These are phyloP conservation scores for Boletus reticuloceps DNA, from an alignment of 768 basidiomycete species.

Conservation along the genomic window DNA sequence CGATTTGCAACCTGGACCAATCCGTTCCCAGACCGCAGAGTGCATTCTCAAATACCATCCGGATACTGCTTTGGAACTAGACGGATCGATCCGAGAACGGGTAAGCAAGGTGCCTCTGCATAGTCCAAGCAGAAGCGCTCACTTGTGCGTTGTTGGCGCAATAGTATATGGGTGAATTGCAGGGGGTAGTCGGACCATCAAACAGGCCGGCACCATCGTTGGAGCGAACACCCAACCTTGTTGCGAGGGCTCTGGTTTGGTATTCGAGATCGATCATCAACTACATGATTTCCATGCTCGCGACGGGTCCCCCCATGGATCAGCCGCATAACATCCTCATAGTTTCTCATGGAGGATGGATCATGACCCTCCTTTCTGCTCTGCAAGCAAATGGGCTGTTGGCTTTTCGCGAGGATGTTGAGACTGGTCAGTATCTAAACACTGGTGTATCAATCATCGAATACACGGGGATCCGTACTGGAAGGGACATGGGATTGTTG, in stretches of 20 bases:
- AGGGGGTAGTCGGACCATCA: constrained; percentile 41
- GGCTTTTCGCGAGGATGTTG: constrained; percentile 31
- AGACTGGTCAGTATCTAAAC: constrained; percentile 23
- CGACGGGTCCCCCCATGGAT: constrained; percentile 30
- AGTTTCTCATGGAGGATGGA: constrained; percentile 66
- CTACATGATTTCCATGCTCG: constrained; percentile 18
- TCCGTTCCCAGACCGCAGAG: constrained; percentile 56
- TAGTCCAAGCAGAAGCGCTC: no score
- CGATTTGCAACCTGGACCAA: not conserved
- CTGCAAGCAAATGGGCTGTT: constrained; percentile 44
- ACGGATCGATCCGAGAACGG: constrained; percentile 59
- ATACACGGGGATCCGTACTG: constrained; percentile 34
- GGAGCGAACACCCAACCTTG: constrained; percentile 37
- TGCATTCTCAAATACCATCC: constrained; percentile 56
- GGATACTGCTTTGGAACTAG: constrained; percentile 39
- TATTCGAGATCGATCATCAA: constrained; percentile 51
- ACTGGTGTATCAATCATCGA: constrained; percentile 56
- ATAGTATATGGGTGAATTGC: constrained; percentile 60
- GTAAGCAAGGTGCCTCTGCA: constrained; percentile 36
- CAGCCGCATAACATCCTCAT: constrained; percentile 44
- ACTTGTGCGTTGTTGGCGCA: not conserved
- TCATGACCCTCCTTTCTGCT: constrained; percentile 48
- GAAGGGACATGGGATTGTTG: constrained; percentile 35
- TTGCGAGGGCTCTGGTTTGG: constrained; percentile 54
- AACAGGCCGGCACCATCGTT: constrained; percentile 21